Evolutionary conservation across 2,329 filamentous ascomycete species (phyloP).

Genomic region (Aspergillus puulaauensis): DNA sequence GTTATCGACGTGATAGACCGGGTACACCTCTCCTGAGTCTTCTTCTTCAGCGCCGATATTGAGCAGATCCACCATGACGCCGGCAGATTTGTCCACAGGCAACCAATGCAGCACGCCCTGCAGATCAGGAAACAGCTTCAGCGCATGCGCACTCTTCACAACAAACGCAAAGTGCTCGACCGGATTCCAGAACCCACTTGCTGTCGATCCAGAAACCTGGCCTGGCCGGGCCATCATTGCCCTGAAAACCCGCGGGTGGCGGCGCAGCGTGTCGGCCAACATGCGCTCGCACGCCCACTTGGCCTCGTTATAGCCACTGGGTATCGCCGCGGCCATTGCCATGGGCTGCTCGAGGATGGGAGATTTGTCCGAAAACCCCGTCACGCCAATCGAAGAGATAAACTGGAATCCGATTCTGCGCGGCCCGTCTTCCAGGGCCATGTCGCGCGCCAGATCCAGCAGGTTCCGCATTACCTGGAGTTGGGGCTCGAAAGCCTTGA

Average conservation of each 20-base stretch:
- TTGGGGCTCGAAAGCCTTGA: constrained; percentile 21
- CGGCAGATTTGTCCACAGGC: constrained; percentile 46
- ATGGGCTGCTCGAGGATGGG: constrained; percentile 49
- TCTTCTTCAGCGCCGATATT: not conserved
- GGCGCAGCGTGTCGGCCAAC: constrained; percentile 49
- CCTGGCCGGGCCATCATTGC: constrained; percentile 48
- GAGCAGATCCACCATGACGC: constrained; percentile 34
- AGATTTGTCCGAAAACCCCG: constrained; percentile 32
- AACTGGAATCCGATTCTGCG: constrained; percentile 35
- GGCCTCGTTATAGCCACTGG: constrained; percentile 52
- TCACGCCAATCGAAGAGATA: constrained; percentile 43
- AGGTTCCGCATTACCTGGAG: constrained; percentile 52
- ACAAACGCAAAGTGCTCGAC: constrained; percentile 53
- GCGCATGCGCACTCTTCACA: constrained; percentile 51
- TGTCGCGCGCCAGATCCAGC: constrained; percentile 22
- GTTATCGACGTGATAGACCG: constrained; percentile 50
- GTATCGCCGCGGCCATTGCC: constrained; percentile 41
- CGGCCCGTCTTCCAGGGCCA: not conserved
- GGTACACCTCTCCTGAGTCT: constrained; percentile 21
- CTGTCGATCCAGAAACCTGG: constrained; percentile 53
- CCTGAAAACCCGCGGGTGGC: constrained; percentile 43
- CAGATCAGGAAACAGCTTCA: constrained; percentile 45
- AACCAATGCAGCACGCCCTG: constrained; percentile 46
- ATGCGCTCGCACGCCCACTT: constrained; percentile 54
- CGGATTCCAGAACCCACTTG: constrained; percentile 56